Evolutionary conservation across 2,329 filamentous ascomycete species (phyloP).

Genomic region (Colletotrichum sp.): DNA sequence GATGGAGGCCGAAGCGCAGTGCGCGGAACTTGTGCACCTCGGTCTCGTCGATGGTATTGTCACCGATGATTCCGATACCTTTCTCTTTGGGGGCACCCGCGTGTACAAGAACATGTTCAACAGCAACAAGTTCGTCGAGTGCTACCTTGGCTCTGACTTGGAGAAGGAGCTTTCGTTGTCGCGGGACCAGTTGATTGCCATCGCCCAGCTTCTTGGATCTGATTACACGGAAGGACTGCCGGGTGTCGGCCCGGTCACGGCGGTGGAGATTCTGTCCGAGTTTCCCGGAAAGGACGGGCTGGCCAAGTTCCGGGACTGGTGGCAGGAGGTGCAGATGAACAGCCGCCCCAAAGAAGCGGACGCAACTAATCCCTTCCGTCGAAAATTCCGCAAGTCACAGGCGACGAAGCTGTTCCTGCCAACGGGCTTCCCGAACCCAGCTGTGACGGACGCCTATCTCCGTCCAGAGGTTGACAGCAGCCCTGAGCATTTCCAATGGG

Average conservation of each 20-base stretch:
- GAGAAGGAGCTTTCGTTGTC: constrained; percentile 89
- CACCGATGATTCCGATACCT: constrained; percentile 95
- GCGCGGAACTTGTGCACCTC: constrained; percentile 84
- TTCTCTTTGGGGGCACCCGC: constrained; percentile 93
- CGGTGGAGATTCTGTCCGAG: constrained; percentile 91
- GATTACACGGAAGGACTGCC: constrained; percentile 95
- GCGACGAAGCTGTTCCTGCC: constrained; percentile 87
- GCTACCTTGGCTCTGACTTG: constrained; percentile 83
- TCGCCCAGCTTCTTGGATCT: constrained; percentile 89
- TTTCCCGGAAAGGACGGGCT: constrained; percentile 71
- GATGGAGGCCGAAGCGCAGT: constrained; percentile 99
- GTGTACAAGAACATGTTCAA: constrained; percentile 99
- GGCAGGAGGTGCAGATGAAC: constrained; percentile 75
- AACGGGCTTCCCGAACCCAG: constrained; percentile 75
- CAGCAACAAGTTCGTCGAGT: constrained; percentile 96
- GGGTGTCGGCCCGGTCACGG: constrained; percentile 92
- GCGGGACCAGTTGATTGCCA: constrained; percentile 83
- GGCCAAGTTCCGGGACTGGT: constrained; percentile 85
- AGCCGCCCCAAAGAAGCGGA: constrained; percentile 70
- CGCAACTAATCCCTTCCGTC: constrained; percentile 69
- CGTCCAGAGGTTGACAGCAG: constrained; percentile 84
- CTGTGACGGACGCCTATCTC: constrained; percentile 84
- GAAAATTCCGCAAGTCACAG: constrained; percentile 84
- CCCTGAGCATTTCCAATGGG: constrained; percentile 88
- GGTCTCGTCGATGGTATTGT: constrained; percentile 96